Evolutionary conservation across 2,329 filamentous ascomycete species (phyloP).

Genomic region (Emergomyces orientalis): DNA sequence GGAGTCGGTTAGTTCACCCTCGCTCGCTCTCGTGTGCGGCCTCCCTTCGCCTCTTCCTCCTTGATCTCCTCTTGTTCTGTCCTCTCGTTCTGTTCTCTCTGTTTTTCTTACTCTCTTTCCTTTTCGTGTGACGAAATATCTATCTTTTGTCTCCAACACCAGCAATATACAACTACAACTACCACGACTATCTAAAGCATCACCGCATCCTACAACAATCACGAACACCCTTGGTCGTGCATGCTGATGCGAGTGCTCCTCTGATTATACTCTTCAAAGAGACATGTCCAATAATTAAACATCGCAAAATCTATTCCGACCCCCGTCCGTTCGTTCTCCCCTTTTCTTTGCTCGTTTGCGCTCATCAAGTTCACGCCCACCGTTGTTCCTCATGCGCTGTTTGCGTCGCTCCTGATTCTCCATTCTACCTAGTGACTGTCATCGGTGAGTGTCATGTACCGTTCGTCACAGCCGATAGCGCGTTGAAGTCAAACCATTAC

Average conservation of each 20-base stretch:
- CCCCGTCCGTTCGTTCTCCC: background rate
- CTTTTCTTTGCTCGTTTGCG: background rate
- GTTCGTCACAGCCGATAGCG: background rate
- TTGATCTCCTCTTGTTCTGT: background rate
- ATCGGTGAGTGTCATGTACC: background rate
- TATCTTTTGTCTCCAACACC: background rate
- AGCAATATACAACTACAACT: background rate
- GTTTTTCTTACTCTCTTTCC: too few species aligned
- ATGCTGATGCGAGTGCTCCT: background rate
- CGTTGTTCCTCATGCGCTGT: background rate
- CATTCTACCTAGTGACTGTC: background rate
- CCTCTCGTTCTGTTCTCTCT: background rate
- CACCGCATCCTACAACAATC: background rate
- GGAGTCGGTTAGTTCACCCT: background rate
- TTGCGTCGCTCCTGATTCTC: background rate
- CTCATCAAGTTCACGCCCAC: background rate
- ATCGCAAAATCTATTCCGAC: background rate
- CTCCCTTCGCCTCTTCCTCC: background rate
- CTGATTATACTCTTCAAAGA: background rate
- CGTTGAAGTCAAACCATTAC: background rate
- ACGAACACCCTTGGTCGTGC: background rate
- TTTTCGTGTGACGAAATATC: too few species aligned
- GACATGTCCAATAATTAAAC: background rate
- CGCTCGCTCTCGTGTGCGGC: background rate
- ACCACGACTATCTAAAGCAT: background rate